phyloP scores from a whole-genome alignment of 306 rosid species.

The Luffa acutangula region DNA sequence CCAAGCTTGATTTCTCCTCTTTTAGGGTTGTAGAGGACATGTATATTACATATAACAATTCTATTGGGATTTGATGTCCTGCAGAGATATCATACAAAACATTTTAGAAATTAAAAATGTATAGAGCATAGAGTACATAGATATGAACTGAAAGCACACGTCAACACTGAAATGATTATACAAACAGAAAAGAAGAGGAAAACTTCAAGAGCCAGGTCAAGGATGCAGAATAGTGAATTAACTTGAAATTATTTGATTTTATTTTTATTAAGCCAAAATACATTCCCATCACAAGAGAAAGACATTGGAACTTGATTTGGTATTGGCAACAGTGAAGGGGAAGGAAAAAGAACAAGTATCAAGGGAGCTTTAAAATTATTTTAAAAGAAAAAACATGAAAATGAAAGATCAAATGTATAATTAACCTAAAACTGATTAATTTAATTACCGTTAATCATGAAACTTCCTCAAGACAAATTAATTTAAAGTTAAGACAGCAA shows the following conservation, averaged over 20 bases:
- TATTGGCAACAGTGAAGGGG: neutral
- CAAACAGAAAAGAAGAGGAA: neutral
- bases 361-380: neutral
- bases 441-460: neutral
- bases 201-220: neutral
- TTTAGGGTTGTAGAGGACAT: constrained; percentile 81
- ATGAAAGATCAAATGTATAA: neutral
- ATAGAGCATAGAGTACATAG: neutral
- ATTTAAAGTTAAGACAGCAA: constrained; percentile 4
- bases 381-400: neutral
- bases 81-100: constrained; percentile 24
- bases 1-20: constrained; percentile 98
- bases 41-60: constrained; percentile 78
- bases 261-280: neutral
- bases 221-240: neutral
- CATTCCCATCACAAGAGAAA: neutral
- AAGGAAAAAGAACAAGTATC: neutral
- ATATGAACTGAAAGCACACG: neutral
- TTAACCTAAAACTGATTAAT: neutral
- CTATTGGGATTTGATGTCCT: constrained; percentile 46
- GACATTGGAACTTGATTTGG: neutral
- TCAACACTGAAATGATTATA: neutral
- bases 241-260: neutral
- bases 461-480: neutral
- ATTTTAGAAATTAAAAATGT: constrained; percentile 10